Base-by-base conservation (phyloP, 1,284 basidiomycete genomes). In the Leccinum subrobustum region DNA sequence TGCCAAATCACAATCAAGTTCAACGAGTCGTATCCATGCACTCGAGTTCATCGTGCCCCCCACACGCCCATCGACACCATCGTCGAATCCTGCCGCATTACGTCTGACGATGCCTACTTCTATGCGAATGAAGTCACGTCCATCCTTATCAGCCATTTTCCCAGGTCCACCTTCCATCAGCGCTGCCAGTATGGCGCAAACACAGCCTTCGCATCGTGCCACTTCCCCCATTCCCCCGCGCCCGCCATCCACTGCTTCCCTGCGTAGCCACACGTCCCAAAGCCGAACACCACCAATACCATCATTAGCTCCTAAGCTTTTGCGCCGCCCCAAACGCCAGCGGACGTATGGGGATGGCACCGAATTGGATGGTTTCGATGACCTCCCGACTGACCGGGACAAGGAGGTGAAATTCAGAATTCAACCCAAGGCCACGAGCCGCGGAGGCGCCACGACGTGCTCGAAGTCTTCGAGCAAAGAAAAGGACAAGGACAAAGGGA, bases 341-440 rank as follows among this genome's bases (percentile, higher is more conserved):
- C 81, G 86, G 60, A 81, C 83, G 16, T 98, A 92, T 73, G 95
- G 95, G 3, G 94, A 97, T 73, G 96, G 96, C 6, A 94, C 92
- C 7, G 96, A 98, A 76, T 79, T 98, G 53, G 96, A 98, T 69
- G 87, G 75, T 1, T 87, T 98, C 64, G 95, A 96, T 39, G 96
- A 98, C 75, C 81, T 98, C 48, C 89, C 89, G 6, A 92, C 91
- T 16, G 90, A 96, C 71, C 81, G 89, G 58, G 91, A 94, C 63
- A 88, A 88, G 69, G 92, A 95, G 73, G 81, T 83, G 44, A 81
- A 78, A 58, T 92, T 81, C 71, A 82, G 85, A 60, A 84, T 91
- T 23, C 83, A 86, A 64, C 88, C 91, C 33, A 91, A 86, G 72
- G 81, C 53, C 76, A 81, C 68, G 79, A 88, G 83, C 67, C 85